These are phyloP conservation scores for Schizosaccharomyces cryophilus DNA, from an alignment of 805 yeast species.

Conservation along the genomic window DNA sequence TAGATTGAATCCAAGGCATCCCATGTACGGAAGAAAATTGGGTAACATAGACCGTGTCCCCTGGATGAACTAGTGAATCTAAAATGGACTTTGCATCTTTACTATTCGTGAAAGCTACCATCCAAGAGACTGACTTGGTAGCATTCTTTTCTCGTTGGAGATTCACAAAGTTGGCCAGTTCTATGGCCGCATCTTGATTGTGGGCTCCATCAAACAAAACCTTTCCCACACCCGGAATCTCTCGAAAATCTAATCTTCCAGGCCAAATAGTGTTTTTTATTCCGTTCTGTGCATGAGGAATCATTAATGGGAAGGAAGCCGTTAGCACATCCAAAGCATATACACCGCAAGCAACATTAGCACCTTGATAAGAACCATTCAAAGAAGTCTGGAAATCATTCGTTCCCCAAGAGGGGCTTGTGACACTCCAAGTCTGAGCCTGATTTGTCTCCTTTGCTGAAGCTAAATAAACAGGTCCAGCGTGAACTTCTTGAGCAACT, in stretches of 20 bases:
- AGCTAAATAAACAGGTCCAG: slow-evolving; percentile 28
- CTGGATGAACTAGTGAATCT: slow-evolving; percentile 21
- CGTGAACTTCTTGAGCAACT: slow-evolving; percentile 43
- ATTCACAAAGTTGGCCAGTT: slow-evolving; percentile 32
- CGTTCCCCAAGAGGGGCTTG: slow-evolving; percentile 9
- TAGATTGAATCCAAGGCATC: slow-evolving; percentile 78
- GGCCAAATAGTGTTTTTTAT: slow-evolving; percentile 43
- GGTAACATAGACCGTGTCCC: slow-evolving; percentile 38
- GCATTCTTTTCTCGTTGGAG: slow-evolving; percentile 8
- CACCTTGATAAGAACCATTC: slow-evolving; percentile 81
- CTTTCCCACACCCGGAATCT: slow-evolving; percentile 34
- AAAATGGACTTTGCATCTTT: slow-evolving; percentile 33
- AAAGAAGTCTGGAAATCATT: slow-evolving; percentile 21
- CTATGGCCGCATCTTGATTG: slow-evolving; percentile 71
- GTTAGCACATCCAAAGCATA: slow-evolving; percentile 3
- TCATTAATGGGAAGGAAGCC: not conserved
- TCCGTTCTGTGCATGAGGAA: not conserved
- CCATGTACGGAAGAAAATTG: slow-evolving; percentile 48
- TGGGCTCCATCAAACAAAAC: slow-evolving; percentile 98
- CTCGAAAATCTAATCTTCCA: slow-evolving; percentile 96
- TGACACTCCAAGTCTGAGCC: slow-evolving; percentile 23
- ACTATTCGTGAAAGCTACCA: slow-evolving; percentile 56
- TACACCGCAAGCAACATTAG: slow-evolving; percentile 66
- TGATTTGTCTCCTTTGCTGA: slow-evolving; percentile 22
- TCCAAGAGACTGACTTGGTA: slow-evolving; percentile 22